Percentiles rank a stretch among this genome's conserved stretches.
These are phyloP conservation scores for Fragaria vesca DNA, from an alignment of 306 rosid genomes.

Conservation along the genomic window DNA sequence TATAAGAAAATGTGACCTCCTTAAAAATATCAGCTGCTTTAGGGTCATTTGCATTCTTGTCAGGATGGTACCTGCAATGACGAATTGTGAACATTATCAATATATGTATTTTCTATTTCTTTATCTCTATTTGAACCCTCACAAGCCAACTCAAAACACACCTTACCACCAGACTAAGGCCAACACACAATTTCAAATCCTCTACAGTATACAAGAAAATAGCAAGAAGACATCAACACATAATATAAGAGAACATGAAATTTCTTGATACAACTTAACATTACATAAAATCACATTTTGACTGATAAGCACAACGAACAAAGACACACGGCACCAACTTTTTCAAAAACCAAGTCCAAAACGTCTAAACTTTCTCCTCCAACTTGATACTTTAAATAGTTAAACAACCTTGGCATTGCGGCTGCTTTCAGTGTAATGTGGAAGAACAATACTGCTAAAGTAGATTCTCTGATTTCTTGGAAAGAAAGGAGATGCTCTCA, in stretches of 20 bases:
- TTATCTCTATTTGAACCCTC: neutral
- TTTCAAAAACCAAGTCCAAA: conserved; percentile 11
- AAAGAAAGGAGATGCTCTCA: neutral
- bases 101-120: neutral
- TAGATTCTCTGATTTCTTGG: neutral
- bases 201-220: conserved; percentile 13
- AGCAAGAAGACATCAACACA: conserved; percentile 24
- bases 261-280: neutral
- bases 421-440: neutral
- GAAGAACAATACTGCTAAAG: neutral
- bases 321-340: neutral
- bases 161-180: neutral
- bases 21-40: conserved; percentile 93
- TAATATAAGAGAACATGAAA: neutral
- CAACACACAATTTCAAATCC: conserved; percentile 8
- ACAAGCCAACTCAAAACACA: neutral
- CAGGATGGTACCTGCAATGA: conserved; percentile 89
- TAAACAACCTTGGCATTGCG: neutral
- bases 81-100: conserved; percentile 19
- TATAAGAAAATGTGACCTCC: conserved; percentile 93
- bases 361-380: neutral
- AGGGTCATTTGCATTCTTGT: conserved; percentile 98
- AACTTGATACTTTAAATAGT: neutral
- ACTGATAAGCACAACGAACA: neutral
- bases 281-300: neutral